phyloP scores from a whole-genome alignment of 768 basidiomycete genomes.

The Amanita subjunquillea region DNA sequence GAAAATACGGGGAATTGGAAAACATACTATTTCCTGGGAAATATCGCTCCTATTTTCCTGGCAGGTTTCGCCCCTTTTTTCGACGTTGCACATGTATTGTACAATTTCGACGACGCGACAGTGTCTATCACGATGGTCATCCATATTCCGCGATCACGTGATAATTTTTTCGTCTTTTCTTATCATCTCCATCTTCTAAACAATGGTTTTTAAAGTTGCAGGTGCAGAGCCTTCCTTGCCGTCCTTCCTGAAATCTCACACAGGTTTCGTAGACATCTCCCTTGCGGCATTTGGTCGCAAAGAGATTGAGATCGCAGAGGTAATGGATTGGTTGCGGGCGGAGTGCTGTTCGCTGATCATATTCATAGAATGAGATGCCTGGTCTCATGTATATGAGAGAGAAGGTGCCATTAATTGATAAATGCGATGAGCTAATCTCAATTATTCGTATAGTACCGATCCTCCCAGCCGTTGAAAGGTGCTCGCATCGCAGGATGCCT shows the following conservation, averaged over 20 bases:
- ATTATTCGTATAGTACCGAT: conserved; percentile 51
- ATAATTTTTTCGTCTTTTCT: conserved; percentile 9
- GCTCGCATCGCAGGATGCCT: conserved; percentile 97
- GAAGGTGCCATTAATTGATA: conserved; percentile 45
- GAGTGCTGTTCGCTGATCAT: not conserved
- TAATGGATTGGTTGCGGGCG: conserved; percentile 21
- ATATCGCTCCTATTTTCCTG: conserved; percentile 2
- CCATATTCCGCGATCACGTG: conserved; percentile 6
- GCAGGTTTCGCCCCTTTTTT: conserved; percentile 11
- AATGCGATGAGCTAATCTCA: not conserved
- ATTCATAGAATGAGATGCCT: conserved; percentile 77
- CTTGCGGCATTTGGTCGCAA: conserved; percentile 99
- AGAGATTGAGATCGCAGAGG: conserved; percentile 99
- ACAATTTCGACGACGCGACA: conserved; percentile 64
- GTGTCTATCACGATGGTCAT: not conserved
- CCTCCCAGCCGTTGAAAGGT: conserved; percentile 79
- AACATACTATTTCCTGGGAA: conserved; percentile 40
- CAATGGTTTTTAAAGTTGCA: conserved; percentile 88
- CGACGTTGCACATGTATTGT: conserved; percentile 54
- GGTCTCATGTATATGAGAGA: conserved; percentile 88
- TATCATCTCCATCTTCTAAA: conserved; percentile 16
- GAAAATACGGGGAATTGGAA: conserved; percentile 69
- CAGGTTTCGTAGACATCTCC: conserved; percentile 57
- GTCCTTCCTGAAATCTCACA: conserved; percentile 7
- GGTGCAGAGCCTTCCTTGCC: conserved; percentile 30